phyloP scores from a whole-genome alignment of 192 early-diverging fungal species.

The Gonapodya prolifera region DNA sequence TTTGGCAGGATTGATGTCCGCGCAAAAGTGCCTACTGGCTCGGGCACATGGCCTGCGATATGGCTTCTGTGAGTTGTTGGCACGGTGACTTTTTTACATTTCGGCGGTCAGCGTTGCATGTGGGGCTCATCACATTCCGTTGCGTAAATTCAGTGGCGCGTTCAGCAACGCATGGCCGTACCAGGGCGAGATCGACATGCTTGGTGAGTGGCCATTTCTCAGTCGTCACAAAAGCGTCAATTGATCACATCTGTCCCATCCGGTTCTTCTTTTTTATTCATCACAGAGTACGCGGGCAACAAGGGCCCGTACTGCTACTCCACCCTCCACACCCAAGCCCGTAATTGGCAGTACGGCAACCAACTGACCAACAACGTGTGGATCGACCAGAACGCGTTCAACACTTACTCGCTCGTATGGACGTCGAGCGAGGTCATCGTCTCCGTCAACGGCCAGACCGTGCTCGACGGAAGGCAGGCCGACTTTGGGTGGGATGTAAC shows the following conservation, averaged over 20 bases:
- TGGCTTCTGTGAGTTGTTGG: not conserved
- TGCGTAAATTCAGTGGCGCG: not conserved
- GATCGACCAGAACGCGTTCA: not conserved
- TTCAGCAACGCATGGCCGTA: not conserved
- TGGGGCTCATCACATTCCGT: not conserved
- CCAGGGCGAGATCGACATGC: not conserved
- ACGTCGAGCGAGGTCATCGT: not conserved
- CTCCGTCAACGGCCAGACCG: not conserved
- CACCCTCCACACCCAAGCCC: not conserved
- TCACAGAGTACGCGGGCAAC: not conserved
- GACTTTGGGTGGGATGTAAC: not conserved
- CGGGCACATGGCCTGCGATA: not conserved
- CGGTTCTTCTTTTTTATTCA: too few relatives aligned
- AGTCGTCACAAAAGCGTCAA: too few relatives aligned
- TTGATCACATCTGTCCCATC: too few relatives aligned
- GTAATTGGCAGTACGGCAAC: not conserved
- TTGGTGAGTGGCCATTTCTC: not conserved
- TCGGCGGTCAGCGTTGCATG: too few relatives aligned
- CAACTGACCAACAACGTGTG: not conserved
- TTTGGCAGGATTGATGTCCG: not conserved
- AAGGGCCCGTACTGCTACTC: not conserved
- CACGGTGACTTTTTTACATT: too few relatives aligned
- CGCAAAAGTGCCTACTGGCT: not conserved
- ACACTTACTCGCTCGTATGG: not conserved
- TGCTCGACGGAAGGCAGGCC: not conserved